Conservation (phyloP, 176 grass and related monocot species). For the Triticum timopheevii region DNA sequence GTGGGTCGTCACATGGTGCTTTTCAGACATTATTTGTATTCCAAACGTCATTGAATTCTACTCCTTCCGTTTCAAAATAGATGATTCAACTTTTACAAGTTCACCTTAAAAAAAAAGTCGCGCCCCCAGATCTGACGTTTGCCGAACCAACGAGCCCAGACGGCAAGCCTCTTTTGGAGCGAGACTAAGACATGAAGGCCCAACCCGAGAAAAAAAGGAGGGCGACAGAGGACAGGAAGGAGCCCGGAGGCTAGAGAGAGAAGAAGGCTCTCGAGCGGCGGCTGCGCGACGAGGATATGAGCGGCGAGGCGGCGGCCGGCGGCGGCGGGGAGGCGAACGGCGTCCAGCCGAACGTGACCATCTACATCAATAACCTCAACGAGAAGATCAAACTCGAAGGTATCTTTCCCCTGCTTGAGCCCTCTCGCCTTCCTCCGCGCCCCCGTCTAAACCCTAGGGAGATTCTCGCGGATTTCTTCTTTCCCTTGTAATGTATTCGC, state of each 20-base stretch:
- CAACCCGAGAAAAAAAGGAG: not conserved
- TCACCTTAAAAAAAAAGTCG: too few species aligned
- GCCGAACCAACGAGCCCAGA: not conserved
- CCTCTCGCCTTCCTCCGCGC: not conserved
- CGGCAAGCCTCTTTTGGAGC: not conserved
- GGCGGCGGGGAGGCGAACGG: slow-evolving; percentile 49
- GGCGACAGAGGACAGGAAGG: not conserved
- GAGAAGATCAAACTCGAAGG: slow-evolving; percentile 98
- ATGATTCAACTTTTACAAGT: too few species aligned
- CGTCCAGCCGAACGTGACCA: slow-evolving; percentile 62
- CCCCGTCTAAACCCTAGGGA: slow-evolving; percentile 35
- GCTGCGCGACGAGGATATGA: slow-evolving; percentile 54
- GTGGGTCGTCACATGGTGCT: too few species aligned
- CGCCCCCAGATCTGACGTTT: too few species aligned
- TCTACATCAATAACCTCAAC: slow-evolving; percentile 99
- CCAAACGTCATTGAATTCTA: too few species aligned
- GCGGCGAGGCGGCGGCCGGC: slow-evolving; percentile 41
- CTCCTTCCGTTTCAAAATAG: too few species aligned
- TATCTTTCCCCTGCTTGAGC: slow-evolving; percentile 1
- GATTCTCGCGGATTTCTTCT: not conserved
- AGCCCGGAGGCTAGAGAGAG: not conserved
- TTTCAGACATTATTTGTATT: too few species aligned
- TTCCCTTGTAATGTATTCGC: not conserved
- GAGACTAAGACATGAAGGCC: slow-evolving; percentile 5
- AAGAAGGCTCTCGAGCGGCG: slow-evolving; percentile 21